phyloP scores from a whole-genome alignment of 306 rosid genomes.

The Cucurbita ficifolia region DNA sequence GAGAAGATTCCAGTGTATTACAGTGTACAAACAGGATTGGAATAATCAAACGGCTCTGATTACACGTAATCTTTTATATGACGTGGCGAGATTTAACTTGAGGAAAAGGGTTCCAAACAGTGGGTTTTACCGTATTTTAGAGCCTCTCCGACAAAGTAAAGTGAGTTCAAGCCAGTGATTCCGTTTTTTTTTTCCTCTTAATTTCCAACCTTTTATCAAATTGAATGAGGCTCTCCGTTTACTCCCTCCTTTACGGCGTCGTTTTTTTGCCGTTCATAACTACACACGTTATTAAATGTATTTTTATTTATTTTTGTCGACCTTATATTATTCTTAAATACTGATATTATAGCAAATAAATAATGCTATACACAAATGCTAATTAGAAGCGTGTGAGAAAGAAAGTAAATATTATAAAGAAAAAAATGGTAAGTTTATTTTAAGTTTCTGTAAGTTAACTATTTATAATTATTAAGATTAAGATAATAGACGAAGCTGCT shows the following conservation, averaged over 20 bases:
- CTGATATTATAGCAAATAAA: not conserved
- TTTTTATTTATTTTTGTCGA: not conserved
- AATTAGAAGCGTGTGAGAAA: too few relatives aligned
- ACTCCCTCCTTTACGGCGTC: not conserved
- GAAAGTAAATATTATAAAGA: too few relatives aligned
- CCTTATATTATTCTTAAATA: not conserved
- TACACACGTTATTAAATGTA: too few relatives aligned
- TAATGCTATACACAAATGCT: not conserved
- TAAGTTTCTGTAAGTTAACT: too few relatives aligned
- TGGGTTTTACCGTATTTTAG: not conserved
- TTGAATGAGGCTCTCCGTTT: not conserved
- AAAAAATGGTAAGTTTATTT: too few relatives aligned
- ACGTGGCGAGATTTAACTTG: not conserved
- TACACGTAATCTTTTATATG: not conserved
- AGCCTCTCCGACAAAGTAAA: conserved; percentile 11
- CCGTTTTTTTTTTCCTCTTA: not conserved
- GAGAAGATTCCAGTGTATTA: conserved; percentile 1
- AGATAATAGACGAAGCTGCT: too few relatives aligned
- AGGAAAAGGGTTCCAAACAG: not conserved
- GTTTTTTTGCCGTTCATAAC: not conserved
- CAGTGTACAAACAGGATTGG: not conserved
- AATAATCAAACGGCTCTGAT: not conserved
- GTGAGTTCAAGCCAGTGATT: not conserved
- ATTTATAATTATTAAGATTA: too few relatives aligned
- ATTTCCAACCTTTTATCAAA: not conserved